Base-by-base conservation (phyloP, 2,329 filamentous ascomycete genomes). In the Basipetospora chlamydospora region DNA sequence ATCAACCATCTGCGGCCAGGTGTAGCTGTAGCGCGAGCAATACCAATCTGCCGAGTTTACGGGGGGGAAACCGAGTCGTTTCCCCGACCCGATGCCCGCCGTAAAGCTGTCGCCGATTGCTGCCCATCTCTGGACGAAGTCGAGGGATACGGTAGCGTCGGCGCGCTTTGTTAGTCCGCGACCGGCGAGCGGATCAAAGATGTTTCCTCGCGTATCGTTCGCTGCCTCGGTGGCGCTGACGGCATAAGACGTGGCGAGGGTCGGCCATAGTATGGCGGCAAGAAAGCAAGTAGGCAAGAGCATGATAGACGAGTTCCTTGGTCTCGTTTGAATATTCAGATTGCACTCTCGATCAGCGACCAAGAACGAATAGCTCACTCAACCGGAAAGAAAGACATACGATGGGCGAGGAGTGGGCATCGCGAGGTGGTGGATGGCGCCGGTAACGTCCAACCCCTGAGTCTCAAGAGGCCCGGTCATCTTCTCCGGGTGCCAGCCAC, bases 71-170 rank as follows among this genome's bases (percentile, higher is more conserved):
- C 52, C 50, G n/a, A 46, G 36, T 23, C 18, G 42, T 2, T 28
- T n/a, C 13, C 47, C 47, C 6, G 54, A 42, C 1, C 44, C 55
- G 31, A 58, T 57, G 23, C 56, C 56, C 1, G 56, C 55, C 4
- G 54, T 58, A 38, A 45, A 58, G 38, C 55, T 58, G 41, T 59
- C 56, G 8, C 56, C 56, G 11, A 59, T 45, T 29, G 54, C 54
- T 2, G 53, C 56, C 45, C 49, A 56, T 6, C 45, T 43, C 33
- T 47, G 43, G 23, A 57, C 45, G 17, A 54, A 48, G 37, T 46
- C 32, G 6, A 29, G 12, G 17, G 33, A 30, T 15, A 40, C 32
- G 25, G 9, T 16, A 26, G n/a, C 31, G 33, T 28, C 18, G 26
- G 31, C 33, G 35, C 36, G 23, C 23, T 28, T n/a, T 13, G n/a